Evolutionary conservation across 225 moss, liverwort and hornwort species (phyloP).

Genomic region (Pseudisothecium myosuroides): DNA sequence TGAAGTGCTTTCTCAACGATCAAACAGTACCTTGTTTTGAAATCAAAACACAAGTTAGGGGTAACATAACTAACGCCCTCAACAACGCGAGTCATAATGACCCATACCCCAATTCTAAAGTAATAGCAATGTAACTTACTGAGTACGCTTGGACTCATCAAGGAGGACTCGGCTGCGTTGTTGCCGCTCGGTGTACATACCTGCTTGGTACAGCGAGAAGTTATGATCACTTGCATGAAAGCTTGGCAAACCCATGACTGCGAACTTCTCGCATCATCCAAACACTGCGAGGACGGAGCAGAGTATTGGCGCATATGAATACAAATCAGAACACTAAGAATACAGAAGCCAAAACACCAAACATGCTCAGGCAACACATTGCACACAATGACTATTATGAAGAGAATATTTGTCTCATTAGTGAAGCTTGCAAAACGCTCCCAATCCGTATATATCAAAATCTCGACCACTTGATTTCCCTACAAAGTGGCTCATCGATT

Average conservation of each 20-base stretch:
- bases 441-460: background rate
- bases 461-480: background rate
- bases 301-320: background rate
- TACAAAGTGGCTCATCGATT: background rate
- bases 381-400: background rate
- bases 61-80: background rate
- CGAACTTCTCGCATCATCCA: background rate
- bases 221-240: background rate
- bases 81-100: background rate
- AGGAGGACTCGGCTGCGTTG: background rate
- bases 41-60: no score
- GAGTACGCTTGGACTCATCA: background rate
- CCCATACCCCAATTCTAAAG: background rate
- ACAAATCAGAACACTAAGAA: background rate
- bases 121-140: background rate
- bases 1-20: no score
- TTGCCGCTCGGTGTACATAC: background rate
- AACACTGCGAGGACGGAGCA: background rate
- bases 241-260: background rate
- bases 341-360: background rate
- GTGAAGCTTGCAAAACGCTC: background rate
- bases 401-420: background rate
- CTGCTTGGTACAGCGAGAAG: background rate
- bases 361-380: background rate
- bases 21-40: no score